Base-by-base conservation (phyloP, 2,329 filamentous ascomycete genomes). In the Talaromyces sp. region DNA sequence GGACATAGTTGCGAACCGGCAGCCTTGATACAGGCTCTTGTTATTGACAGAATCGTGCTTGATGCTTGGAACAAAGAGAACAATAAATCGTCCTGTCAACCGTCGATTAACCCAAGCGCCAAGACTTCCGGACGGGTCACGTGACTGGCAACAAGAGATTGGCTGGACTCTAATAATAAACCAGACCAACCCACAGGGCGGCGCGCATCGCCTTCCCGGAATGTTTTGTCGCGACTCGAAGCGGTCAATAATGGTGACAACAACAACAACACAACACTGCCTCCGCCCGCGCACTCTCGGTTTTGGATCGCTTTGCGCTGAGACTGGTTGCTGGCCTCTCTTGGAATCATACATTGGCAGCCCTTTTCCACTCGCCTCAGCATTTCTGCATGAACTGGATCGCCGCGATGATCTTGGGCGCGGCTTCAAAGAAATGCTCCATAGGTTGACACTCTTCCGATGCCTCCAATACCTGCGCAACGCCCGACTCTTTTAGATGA, bases 391-490 rank as follows among this genome's bases (percentile, higher is more conserved):
- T 36, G 27, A 27, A 27, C 51, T 51, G 49, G 57, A 67, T 75
- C 39, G 62, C 59, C 73, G 75, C 74, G 69, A 78, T 77, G 73
- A 70, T 73, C 70, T 69, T 70, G 71, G 68, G 71, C 65, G 68
- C 73, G 65, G 74, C 68, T 72, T 69, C 67, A 75, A 71, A 74
- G 74, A 73, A 72, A 70, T 72, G 76, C 77, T 75, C 75, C 69
- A 67, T 77, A 77, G 72, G 71, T 73, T 76, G 75, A 77, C 74
- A 72, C 75, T 70, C 73, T 74, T 75, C 79, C 78, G 74, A 81
- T 81, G 79, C 77, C 78, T 80, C 77, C 77, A 74, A 76, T 74
- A 72, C 69, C 75, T 64, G 68, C 72, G 68, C 75, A 77, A 66
- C 74, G 72, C 68, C 72, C 72, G 72, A 71, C 71, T 69, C 66